These are phyloP conservation scores for Hymenotorrendiella dingleyae DNA, from an alignment of 2,329 filamentous ascomycete genomes.

Conservation along the genomic window DNA sequence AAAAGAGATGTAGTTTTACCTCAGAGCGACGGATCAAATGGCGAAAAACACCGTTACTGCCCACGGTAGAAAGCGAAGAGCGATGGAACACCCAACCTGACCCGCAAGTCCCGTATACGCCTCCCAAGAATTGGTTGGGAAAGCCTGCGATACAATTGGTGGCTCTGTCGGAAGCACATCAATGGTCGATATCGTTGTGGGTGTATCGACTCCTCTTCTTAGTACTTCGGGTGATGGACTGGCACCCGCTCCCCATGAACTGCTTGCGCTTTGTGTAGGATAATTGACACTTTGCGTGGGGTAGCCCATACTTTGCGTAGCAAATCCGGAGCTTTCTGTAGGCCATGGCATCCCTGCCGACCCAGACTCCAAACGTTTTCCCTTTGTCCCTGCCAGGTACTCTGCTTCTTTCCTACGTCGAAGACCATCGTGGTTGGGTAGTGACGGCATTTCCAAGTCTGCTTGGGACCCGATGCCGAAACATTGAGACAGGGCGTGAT, in stretches of 20 bases:
- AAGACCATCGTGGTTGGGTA: constrained; percentile 27
- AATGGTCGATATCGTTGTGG: too few species aligned
- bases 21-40: too few species aligned
- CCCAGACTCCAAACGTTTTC: constrained; percentile 14
- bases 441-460: constrained; percentile 17
- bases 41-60: too few species aligned
- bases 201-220: too few species aligned
- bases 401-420: constrained; percentile 25
- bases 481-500: constrained; percentile 30
- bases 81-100: too few species aligned
- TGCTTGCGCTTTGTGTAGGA: constrained; percentile 9
- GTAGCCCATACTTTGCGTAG: constrained; percentile 14
- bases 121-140: too few species aligned
- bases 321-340: constrained; percentile 6
- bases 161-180: too few species aligned
- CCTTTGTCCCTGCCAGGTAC: constrained; percentile 19
- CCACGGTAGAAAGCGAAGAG: too few species aligned
- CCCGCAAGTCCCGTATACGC: too few species aligned
- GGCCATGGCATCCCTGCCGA: constrained; percentile 15
- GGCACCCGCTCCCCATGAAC: constrained; percentile 11
- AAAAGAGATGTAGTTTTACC: too few species aligned
- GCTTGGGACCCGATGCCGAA: constrained; percentile 17
- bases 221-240: constrained; percentile 4
- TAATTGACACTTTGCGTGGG: constrained; percentile 3
- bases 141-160: too few species aligned